Evolutionary conservation across 2,329 filamentous ascomycete genomes (phyloP), one percentile per base, ranked within the genome.

Genomic region (Metarhizium humberi): DNA sequence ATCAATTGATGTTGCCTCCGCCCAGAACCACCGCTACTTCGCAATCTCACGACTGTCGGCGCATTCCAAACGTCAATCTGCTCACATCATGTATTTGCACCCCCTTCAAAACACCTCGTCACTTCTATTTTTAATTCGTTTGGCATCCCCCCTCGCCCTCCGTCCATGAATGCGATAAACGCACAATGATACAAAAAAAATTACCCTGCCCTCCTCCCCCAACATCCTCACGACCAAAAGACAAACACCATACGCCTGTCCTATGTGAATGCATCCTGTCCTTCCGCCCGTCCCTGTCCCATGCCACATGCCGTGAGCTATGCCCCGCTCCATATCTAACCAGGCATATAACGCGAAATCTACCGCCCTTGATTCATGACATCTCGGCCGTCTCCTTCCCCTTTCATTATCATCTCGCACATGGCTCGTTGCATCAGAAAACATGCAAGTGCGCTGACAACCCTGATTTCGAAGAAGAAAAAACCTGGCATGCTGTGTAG

Each of bases 171-270:
- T 40, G 14, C 14, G 10, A 40, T 14, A 40, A 20, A 45, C 25
- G 11, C 7, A 20, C 18, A 45, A 18, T 20, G 20, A 45, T 14
- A 18, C 11, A 45, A 45, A 8, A 45, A 18, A 45, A 45, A 45
- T 6, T 6, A 11, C n/a, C 18, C 16, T 20, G 18, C 42, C 16
- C 4, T 20, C 42, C 42, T 25, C 6, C 6, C n/a, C 42, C 45
- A n/a, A 16, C 20, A n/a, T 11, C 45, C 7, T 20, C 25, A 29
- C 11, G 30, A 18, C 25, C 32, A 11, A 29, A 48, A 48, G 25
- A 32, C 3, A 51, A 40, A 48, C 20, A 38, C 53, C 53, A 16
- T 51, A 51, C 53, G 53, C 53, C 53, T 20, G 16, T 55, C 47
- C 53, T n/a, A 55, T 55, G 48, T 51, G 34, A 36, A 51, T 55